Conservation (phyloP, 2,329 filamentous ascomycete species). For the Botrytis cinerea region DNA sequence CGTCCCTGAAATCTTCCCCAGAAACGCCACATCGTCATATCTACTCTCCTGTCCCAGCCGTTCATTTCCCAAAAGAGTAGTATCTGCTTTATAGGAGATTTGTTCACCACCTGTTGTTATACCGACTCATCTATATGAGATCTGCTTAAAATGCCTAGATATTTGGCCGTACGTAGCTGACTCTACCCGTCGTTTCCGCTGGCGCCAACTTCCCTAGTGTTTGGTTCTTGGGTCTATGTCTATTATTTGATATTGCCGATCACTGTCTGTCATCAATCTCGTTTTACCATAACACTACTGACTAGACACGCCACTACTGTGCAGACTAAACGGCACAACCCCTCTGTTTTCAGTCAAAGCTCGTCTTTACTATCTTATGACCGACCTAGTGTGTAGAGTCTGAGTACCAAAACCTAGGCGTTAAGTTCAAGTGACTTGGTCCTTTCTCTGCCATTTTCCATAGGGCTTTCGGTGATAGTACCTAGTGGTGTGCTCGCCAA, state of each 20-base stretch:
- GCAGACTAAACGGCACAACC: not conserved
- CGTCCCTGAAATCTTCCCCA: not conserved
- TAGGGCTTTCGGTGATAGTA: not conserved
- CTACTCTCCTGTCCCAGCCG: not conserved
- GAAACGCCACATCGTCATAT: not conserved
- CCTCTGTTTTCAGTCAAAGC: not conserved
- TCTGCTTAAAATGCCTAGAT: not conserved
- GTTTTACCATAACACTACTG: not conserved
- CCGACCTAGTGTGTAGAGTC: not conserved
- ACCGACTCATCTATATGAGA: not conserved
- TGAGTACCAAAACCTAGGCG: not conserved
- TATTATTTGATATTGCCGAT: slow-evolving; percentile 1
- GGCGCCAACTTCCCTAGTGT: not conserved
- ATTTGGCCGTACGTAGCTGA: not conserved
- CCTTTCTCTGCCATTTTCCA: not conserved
- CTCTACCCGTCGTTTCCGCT: not conserved
- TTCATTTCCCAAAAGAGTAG: not conserved
- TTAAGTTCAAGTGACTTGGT: not conserved
- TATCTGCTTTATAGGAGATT: not conserved
- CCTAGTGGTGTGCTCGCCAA: not conserved
- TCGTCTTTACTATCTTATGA: not conserved
- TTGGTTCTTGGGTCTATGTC: not conserved
- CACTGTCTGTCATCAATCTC: not conserved
- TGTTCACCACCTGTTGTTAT: not conserved
- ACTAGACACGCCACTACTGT: not conserved